These are phyloP conservation scores for Thielaviopsis euricoi DNA, from an alignment of 2,329 filamentous ascomycete genomes.

Conservation along the genomic window DNA sequence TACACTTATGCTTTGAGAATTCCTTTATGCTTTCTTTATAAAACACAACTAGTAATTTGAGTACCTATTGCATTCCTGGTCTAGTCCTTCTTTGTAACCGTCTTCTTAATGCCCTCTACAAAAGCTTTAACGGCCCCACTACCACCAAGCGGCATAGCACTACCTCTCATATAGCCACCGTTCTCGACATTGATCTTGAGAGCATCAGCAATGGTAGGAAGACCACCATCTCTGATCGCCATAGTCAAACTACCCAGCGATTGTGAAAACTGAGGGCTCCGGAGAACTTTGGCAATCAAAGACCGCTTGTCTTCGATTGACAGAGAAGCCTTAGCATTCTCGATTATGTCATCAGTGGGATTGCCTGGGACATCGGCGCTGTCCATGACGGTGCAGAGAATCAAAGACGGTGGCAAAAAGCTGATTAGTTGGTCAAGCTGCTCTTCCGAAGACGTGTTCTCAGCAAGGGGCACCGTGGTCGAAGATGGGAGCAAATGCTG, in stretches of 20 bases:
- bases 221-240: constrained; percentile 74
- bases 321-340: constrained; percentile 58
- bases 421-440: constrained; percentile 59
- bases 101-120: constrained; percentile 71
- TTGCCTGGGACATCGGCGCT: constrained; percentile 28
- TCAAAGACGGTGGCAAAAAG: constrained; percentile 61
- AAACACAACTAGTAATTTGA: too few species aligned
- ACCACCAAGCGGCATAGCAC: constrained; percentile 71
- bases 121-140: constrained; percentile 84
- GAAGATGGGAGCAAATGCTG: constrained; percentile 68
- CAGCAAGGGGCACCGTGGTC: constrained; percentile 62
- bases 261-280: constrained; percentile 82
- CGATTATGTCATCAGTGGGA: constrained; percentile 48
- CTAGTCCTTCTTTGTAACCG: constrained; percentile 28
- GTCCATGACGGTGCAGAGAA: constrained; percentile 55
- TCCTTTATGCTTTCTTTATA: too few species aligned
- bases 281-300: constrained; percentile 64
- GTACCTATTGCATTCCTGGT: too few species aligned
- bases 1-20: too few species aligned
- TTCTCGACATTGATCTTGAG: constrained; percentile 67
- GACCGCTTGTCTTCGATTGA: constrained; percentile 61
- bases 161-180: constrained; percentile 63
- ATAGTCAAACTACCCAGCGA: constrained; percentile 71
- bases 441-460: constrained; percentile 39
- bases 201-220: constrained; percentile 80